phyloP scores from a whole-genome alignment of 805 yeast species.

The Ogataea methylovora region DNA sequence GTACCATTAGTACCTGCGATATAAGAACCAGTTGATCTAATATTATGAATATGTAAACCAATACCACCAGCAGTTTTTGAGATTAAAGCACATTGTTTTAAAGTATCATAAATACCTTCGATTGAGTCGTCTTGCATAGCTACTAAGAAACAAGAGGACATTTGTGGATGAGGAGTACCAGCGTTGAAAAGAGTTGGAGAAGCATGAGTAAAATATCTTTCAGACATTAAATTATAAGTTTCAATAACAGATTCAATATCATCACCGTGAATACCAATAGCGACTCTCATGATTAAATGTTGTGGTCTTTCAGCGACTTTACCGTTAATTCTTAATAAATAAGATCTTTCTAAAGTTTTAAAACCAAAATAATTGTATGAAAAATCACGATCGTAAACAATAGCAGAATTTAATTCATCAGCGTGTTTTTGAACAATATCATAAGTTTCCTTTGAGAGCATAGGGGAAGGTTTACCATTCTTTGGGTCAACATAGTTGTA shows the following conservation, averaged over 20 bases:
- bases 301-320: conserved; percentile 57
- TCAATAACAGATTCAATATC: conserved; percentile 46
- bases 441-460: conserved; percentile 63
- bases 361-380: conserved; percentile 53
- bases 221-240: conserved; percentile 53
- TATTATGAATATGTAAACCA: conserved; percentile 54
- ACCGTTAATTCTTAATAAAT: conserved; percentile 45
- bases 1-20: conserved; percentile 60
- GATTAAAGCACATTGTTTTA: conserved; percentile 54
- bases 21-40: conserved; percentile 51
- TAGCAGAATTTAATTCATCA: conserved; percentile 63
- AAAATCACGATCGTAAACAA: conserved; percentile 64
- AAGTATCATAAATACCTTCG: conserved; percentile 55
- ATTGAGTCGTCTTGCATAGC: conserved; percentile 60
- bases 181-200: conserved; percentile 58
- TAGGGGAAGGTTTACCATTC: conserved; percentile 56
- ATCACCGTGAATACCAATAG: conserved; percentile 52
- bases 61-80: conserved; percentile 60
- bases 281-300: conserved; percentile 54
- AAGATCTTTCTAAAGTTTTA: conserved; percentile 54
- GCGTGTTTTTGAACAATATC: conserved; percentile 56
- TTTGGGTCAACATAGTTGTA: conserved; percentile 77
- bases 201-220: conserved; percentile 52
- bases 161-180: conserved; percentile 52
- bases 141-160: conserved; percentile 57